Evolutionary conservation across 2,329 filamentous ascomycete genomes (phyloP), one percentile per base, ranked within the genome.

Genomic region (Cercospora sojina): DNA sequence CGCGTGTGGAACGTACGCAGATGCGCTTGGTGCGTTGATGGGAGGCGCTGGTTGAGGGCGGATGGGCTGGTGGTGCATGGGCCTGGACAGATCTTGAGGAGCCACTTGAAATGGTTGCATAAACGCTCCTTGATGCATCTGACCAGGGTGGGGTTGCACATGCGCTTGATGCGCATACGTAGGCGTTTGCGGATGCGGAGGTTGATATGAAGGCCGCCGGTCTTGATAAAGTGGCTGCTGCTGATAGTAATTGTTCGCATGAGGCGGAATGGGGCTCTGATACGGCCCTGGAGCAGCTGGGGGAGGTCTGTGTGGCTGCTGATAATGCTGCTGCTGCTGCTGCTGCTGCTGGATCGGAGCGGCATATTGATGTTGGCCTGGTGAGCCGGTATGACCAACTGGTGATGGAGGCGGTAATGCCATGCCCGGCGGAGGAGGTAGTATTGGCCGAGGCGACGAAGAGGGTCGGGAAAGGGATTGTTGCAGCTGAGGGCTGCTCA

Each of bases 71-170:
- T 65, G 70, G 67, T 68, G 70, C 32, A 66, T 58, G 7, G 70
- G 64, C 43, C 60, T 66, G 57, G 74, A 79, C 5, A 79, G 79
- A 58, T 80, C 80, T 67, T 83, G 81, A 8, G 79, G 77, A n/a
- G 77, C 75, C 12, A 83, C 79, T 63, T 82, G 80, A 70, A 83
- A 84, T 4, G 81, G 80, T 38, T 83, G 75, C 78, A 83, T 82
- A 66, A 80, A 79, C 16, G 81, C 82, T 58, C 81, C 74, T 49
- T 61, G 58, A 18, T 64, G 68, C 29, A 63, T 58, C 23, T 61
- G 57, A 29, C 61, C 49, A 31, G 62, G 65, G 59, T 67, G 65
- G 12, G 62, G 59, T 31, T 67, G 67, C 49, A 72, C 71, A 23
- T 80, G 80, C 47, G 78, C 60, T 35, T 74, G 74, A 62, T 76